Evolutionary conservation across 2,329 filamentous ascomycete species (phyloP).

Genomic region (Botryotinia globosa): DNA sequence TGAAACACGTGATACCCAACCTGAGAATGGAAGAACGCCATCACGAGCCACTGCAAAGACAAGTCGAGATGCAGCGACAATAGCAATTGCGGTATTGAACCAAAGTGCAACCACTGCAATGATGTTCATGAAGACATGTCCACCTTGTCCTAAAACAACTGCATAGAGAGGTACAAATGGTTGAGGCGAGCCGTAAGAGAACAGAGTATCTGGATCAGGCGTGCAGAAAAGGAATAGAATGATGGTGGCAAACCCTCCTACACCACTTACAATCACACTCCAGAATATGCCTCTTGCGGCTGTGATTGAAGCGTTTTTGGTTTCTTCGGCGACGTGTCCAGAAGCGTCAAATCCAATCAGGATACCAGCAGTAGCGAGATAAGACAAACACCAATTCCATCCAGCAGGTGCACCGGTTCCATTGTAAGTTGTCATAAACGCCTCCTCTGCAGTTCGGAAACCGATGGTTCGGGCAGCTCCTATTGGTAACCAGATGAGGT

Average conservation of each 20-base stretch:
- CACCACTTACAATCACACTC: slow-evolving; percentile 22
- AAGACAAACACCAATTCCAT: slow-evolving; percentile 26
- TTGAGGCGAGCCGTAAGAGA: slow-evolving; percentile 22
- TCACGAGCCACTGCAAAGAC: slow-evolving; percentile 26
- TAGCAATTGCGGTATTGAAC: slow-evolving; percentile 25
- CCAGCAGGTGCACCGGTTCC: slow-evolving; percentile 21
- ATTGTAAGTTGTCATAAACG: slow-evolving; percentile 26
- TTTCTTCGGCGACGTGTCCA: slow-evolving; percentile 26
- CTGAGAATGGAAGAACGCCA: slow-evolving; percentile 22
- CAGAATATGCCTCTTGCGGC: slow-evolving; percentile 26
- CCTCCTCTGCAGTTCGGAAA: slow-evolving; percentile 23
- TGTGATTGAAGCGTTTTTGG: slow-evolving; percentile 21
- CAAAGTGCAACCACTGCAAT: slow-evolving; percentile 22
- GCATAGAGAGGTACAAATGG: slow-evolving; percentile 25
- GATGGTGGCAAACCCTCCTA: slow-evolving; percentile 23
- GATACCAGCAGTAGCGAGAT: slow-evolving; percentile 22
- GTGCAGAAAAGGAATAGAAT: slow-evolving; percentile 25
- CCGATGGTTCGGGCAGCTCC: slow-evolving; percentile 22
- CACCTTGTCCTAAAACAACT: slow-evolving; percentile 21
- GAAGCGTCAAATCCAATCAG: slow-evolving; percentile 25
- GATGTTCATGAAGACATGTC: slow-evolving; percentile 22
- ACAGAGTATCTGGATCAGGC: slow-evolving; percentile 23
- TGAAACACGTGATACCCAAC: slow-evolving; percentile 21
- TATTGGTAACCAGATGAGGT: slow-evolving; percentile 25
- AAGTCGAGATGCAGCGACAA: slow-evolving; percentile 24